A percentile compares a stretch with the other conserved stretches of the same genome.
These are phyloP conservation scores for Diddensiella transvaalensis DNA, from an alignment of 805 yeast species.

Conservation along the genomic window DNA sequence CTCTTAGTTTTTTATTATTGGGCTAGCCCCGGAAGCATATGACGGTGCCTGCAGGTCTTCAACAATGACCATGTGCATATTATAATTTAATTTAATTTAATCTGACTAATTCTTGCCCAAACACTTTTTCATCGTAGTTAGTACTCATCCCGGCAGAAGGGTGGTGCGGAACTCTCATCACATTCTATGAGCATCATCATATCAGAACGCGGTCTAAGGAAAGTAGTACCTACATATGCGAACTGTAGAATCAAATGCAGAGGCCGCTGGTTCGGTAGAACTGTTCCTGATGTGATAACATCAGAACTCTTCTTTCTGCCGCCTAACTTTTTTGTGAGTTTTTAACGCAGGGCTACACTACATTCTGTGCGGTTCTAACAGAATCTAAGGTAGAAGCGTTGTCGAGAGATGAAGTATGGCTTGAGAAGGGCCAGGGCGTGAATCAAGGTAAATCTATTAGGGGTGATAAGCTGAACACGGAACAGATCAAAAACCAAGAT, in stretches of 20 bases:
- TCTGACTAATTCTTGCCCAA: neutral
- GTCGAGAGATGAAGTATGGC: conserved; percentile 68
- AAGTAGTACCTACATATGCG: conserved; percentile 17
- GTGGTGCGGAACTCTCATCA: no score
- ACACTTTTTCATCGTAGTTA: neutral
- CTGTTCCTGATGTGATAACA: conserved; percentile 67
- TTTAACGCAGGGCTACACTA: no score
- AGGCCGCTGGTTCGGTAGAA: conserved; percentile 75
- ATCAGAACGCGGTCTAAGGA: conserved; percentile 10
- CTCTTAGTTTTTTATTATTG: neutral
- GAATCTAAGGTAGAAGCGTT: conserved; percentile 38
- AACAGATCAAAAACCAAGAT: conserved; percentile 59
- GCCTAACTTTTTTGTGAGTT: conserved; percentile 49
- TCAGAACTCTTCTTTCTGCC: conserved; percentile 74
- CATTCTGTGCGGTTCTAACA: no score
- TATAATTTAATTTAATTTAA: conserved; percentile 6
- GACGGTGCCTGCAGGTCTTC: conserved; percentile 20
- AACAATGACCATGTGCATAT: conserved; percentile 23
- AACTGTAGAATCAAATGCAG: conserved; percentile 75
- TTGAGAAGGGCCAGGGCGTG: conserved; percentile 53
- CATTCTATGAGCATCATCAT: no score
- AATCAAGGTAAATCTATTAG: conserved; percentile 39
- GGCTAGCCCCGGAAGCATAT: conserved; percentile 8
- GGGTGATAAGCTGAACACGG: conserved; percentile 50
- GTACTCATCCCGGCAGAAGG: no score